Conservation (phyloP, 2,329 filamentous ascomycete species). For the Phialophora macrospora region DNA sequence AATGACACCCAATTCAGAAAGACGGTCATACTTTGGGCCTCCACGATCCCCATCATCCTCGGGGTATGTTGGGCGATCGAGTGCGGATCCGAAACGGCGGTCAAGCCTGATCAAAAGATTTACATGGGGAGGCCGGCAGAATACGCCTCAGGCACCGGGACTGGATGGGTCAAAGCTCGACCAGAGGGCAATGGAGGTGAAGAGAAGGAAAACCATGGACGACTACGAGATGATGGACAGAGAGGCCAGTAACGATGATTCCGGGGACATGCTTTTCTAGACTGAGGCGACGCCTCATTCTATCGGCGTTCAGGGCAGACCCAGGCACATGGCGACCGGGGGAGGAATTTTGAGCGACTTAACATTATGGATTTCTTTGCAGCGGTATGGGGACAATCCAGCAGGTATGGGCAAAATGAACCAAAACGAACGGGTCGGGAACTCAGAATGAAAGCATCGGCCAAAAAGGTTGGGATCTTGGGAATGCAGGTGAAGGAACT, state of each 20-base stretch:
- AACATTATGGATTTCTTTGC: background rate
- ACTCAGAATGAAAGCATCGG: constrained; percentile 9
- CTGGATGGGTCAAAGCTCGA: constrained; percentile 25
- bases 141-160: constrained; percentile 11
- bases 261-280: constrained; percentile 34
- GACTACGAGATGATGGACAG: constrained; percentile 33
- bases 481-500: background rate
- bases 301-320: constrained; percentile 13
- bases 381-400: background rate
- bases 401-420: background rate
- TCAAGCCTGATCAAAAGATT: constrained; percentile 32
- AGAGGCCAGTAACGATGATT: constrained; percentile 27
- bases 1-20: constrained; percentile 21
- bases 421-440: background rate
- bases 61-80: constrained; percentile 19
- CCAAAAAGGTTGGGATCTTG: background rate
- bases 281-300: background rate
- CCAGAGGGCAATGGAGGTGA: constrained; percentile 34
- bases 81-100: constrained; percentile 27
- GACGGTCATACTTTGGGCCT: constrained; percentile 24
- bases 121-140: constrained; percentile 30
- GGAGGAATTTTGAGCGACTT: constrained; percentile 4
- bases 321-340: background rate
- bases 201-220: constrained; percentile 35
- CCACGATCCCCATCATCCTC: constrained; percentile 27